Conservation (phyloP, 1,284 basidiomycete genomes). For the Austroboletus niveus region DNA sequence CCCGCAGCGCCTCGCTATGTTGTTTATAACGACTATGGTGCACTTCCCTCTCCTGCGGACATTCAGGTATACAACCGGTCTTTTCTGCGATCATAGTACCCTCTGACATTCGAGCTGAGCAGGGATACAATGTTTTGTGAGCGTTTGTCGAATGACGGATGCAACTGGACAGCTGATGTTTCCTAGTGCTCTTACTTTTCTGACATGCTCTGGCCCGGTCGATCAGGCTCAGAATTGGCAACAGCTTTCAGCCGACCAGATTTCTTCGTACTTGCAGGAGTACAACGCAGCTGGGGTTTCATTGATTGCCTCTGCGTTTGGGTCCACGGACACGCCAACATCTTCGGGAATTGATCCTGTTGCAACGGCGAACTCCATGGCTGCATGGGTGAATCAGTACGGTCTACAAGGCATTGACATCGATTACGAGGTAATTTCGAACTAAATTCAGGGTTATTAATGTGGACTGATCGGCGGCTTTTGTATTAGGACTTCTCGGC, state of each 20-base stretch:
- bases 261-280: conserved; percentile 43
- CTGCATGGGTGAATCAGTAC: conserved; percentile 48
- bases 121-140: conserved; percentile 45
- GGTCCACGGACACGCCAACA: conserved; percentile 45
- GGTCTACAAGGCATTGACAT: conserved; percentile 56
- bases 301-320: conserved; percentile 57
- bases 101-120: background rate
- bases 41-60: conserved; percentile 39
- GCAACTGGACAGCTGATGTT: background rate
- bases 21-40: conserved; percentile 45
- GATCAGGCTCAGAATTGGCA: conserved; percentile 48
- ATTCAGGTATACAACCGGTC: conserved; percentile 35
- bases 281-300: conserved; percentile 58
- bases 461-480: background rate
- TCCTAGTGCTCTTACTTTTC: conserved; percentile 47
- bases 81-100: background rate
- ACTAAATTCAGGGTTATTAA: background rate
- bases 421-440: conserved; percentile 47
- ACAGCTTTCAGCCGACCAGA: conserved; percentile 39
- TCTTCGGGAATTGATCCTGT: conserved; percentile 40
- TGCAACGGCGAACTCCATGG: conserved; percentile 45
- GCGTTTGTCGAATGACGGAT: background rate
- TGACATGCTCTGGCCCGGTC: conserved; percentile 46
- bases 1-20: conserved; percentile 51
- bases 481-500: conserved; percentile 44